phyloP scores from a whole-genome alignment of 202 grass and related monocot species.

The Schoenoplectus tabernaemontani region DNA sequence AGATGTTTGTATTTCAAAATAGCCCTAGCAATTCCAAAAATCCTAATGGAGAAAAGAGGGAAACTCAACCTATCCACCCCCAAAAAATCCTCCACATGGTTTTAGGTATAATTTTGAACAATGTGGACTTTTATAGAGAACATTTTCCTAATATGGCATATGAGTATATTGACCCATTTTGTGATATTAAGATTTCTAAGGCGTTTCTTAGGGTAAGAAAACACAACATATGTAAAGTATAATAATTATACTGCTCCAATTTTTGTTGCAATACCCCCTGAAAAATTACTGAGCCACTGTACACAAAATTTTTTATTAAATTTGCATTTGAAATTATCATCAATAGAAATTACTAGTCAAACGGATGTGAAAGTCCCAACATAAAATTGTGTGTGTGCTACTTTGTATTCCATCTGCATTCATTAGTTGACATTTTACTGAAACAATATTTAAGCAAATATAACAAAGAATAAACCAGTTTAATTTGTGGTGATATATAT shows the following conservation, averaged over 20 bases:
- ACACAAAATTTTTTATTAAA: not conserved
- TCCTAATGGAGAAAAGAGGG: not conserved
- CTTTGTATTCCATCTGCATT: not conserved
- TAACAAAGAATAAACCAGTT: not conserved
- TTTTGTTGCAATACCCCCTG: not conserved
- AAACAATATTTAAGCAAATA: not conserved
- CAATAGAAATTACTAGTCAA: not conserved
- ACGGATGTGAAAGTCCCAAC: not conserved
- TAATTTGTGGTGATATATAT: not conserved
- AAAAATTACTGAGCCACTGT: not conserved
- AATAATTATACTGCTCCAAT: not conserved
- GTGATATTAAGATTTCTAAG: no score
- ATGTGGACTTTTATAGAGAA: not conserved
- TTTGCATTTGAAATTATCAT: slow-evolving; percentile 2
- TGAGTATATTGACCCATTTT: not conserved
- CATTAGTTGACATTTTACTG: not conserved
- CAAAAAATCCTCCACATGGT: not conserved
- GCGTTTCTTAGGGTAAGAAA: not conserved
- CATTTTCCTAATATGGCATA: not conserved
- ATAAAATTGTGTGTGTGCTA: not conserved
- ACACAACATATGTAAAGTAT: not conserved
- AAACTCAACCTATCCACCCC: not conserved
- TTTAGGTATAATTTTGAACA: not conserved
- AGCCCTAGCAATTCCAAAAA: not conserved
- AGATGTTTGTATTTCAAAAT: not conserved